A percentile compares a stretch with the other conserved stretches of the same genome.
phyloP scores from a whole-genome alignment of 768 basidiomycete genomes.

The Tephrocybe sp. region DNA sequence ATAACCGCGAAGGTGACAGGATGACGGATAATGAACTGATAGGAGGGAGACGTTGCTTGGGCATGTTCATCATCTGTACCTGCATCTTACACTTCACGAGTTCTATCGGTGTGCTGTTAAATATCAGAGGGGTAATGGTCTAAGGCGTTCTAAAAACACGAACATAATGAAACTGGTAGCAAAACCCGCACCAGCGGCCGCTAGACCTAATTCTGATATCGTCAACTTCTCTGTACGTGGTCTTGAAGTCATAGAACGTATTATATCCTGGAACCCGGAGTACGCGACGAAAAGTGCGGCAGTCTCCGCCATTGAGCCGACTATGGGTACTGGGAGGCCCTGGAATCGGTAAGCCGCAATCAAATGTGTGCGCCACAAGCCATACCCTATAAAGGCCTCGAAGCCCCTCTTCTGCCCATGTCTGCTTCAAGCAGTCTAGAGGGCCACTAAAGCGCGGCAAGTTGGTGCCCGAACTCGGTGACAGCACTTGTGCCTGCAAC shows the following conservation, averaged over 20 bases:
- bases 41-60: conserved; percentile 11
- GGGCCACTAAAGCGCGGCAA: conserved; percentile 73
- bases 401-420: conserved; percentile 79
- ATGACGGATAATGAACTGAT: conserved; percentile 2
- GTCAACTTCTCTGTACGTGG: conserved; percentile 46
- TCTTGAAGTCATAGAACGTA: conserved; percentile 42
- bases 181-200: conserved; percentile 86
- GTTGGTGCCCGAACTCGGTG: conserved; percentile 39
- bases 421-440: conserved; percentile 82
- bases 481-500: conserved; percentile 80
- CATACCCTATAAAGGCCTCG: conserved; percentile 84
- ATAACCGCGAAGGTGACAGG: conserved; percentile 4
- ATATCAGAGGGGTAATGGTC: conserved; percentile 1
- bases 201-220: conserved; percentile 67
- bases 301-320: conserved; percentile 93
- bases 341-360: conserved; percentile 24
- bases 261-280: conserved; percentile 66
- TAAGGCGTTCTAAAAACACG: conserved; percentile 25
- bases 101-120: conserved; percentile 70
- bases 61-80: conserved; percentile 69
- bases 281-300: conserved; percentile 88
- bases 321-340: conserved; percentile 93
- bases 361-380: conserved; percentile 7
- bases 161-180: conserved; percentile 87
- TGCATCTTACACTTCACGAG: conserved; percentile 93